Base-by-base conservation (phyloP, 192 early-diverging fungal genomes). In the Gryganskiella cystojenkinii region DNA sequence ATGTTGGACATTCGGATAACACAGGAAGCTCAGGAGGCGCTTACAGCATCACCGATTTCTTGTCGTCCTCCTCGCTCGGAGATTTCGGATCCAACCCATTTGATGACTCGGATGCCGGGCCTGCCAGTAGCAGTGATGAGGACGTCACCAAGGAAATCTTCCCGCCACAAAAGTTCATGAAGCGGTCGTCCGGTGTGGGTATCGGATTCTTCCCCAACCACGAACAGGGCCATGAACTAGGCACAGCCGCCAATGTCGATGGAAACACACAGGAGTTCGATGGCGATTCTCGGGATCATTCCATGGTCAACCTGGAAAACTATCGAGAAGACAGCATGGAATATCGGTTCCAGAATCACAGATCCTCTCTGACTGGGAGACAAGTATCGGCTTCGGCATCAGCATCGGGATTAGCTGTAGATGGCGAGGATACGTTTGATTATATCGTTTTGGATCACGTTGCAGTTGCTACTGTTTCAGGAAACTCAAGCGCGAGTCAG, bases 91-190 rank as follows among this genome's bases (percentile, higher is more conserved):
- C 30, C 1, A 47, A 25, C 14, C 71, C 71, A 1, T 73, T 73
- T 65, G 62, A 65, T 44, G 62, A 65, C 35, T 56, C 56, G 17
- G 71, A 73, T 20, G 8, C 51, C 3, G 71, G 52, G 19, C 61
- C 43, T 19, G 67, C 42, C 10, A 78, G 65, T 54, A 78, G 74
- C 61, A 60, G 74, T 25, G 74, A 78, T 6, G 73, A 78, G n/a
- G n/a, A n/a, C 11, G 65, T 69, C 20, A 47, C 30, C n/a, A 66
- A 59, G 35, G 22, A 44, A 5, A 63, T 52, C 37, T 69, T 64
- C 33, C 66, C 66, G 11, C 53, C 56, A 19, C 45, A 14, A 10
- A 68, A 40, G 5, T 47, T 64, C 15, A 69, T 64, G 66, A 76
- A 76, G 15, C 59, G 65, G 1, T 68, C 73, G 4, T 76, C 73